Evolutionary conservation across 495 filamentous ascomycete species (phyloP), one percentile per base, ranked within the genome.

Genomic region (Neurospora cerealis): DNA sequence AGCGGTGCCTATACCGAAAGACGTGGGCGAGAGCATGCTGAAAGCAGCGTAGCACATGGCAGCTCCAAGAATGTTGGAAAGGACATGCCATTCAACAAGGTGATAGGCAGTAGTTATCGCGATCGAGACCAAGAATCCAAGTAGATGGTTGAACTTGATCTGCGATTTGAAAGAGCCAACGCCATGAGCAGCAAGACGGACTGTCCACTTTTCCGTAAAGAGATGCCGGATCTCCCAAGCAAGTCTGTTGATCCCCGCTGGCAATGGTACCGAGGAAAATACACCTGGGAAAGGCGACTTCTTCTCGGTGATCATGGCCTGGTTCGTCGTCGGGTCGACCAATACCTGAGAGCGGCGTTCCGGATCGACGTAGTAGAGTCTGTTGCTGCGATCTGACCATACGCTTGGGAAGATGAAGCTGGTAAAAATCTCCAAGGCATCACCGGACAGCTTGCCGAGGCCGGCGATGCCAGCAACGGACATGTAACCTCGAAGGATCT

Each of bases 31-130:
- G 84, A 99, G 88, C 74, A 97, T 82, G 72, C 93, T 88, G 46
- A 99, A 83, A 21, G 92, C 86, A 19, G 87, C 87, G 78, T 99
- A 99, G 78, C 90, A 93, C 82, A 97, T 93, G 24, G 89, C 90
- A 77, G 95, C 91, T 6, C 93, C 94, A 77, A 97, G 87, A 48
- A 97, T 84, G 78, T 99, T 98, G 36, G 93, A 96, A 70, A 97
- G 80, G 78, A 88, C 93, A 46, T 89, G 87, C 77, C 92, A 95
- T 3, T 83, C 83, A 11, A 91, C 86, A 37, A 91, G 83, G 75
- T 93, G 91, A 81, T 95, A 97, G 74, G 89, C 87, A 3, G 86
- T 80, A 24, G 92, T 87, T 36, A 88, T 83, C 9, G 80, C 77
- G 40, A 93, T 70, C 11, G 92, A 88, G 62, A 91, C 13, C n/a